Percentiles rank a stretch among this genome's conserved stretches.
phyloP scores from a whole-genome alignment of 2,329 filamentous ascomycete species.

The Fusarium redolens region DNA sequence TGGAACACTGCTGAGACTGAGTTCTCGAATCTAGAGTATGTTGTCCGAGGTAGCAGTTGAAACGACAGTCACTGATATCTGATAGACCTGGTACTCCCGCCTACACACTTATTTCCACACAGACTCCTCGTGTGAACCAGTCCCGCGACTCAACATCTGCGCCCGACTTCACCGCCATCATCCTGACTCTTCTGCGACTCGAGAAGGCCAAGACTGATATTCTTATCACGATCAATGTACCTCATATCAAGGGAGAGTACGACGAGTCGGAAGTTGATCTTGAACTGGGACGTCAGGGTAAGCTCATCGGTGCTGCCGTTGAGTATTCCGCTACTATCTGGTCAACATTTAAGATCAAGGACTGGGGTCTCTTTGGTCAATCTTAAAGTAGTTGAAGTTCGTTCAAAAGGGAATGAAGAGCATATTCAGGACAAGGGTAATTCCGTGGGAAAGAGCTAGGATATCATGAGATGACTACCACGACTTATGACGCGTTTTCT shows the following conservation, averaged over 20 bases:
- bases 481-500: constrained; percentile 35
- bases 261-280: constrained; percentile 77
- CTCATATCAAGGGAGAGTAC: constrained; percentile 81
- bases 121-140: constrained; percentile 57
- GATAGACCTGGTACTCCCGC: constrained; percentile 62
- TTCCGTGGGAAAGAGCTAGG: background rate
- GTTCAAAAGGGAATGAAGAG: background rate
- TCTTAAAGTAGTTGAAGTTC: constrained; percentile 13
- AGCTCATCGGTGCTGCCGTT: constrained; percentile 74
- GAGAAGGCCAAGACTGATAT: constrained; percentile 82
- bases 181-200: constrained; percentile 81
- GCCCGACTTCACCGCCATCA: constrained; percentile 77
- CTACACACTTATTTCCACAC: constrained; percentile 77
- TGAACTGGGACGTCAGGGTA: constrained; percentile 72
- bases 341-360: constrained; percentile 79
- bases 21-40: constrained; percentile 67
- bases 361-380: constrained; percentile 78
- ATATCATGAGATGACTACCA: constrained; percentile 31
- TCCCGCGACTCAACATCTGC: constrained; percentile 52
- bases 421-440: background rate
- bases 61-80: constrained; percentile 16
- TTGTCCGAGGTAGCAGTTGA: background rate
- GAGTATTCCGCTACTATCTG: constrained; percentile 77
- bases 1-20: constrained; percentile 72
- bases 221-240: constrained; percentile 88